Evolutionary conservation across 371 early-diverging fungal species (phyloP).

Genomic region (Mucor saturninus): DNA sequence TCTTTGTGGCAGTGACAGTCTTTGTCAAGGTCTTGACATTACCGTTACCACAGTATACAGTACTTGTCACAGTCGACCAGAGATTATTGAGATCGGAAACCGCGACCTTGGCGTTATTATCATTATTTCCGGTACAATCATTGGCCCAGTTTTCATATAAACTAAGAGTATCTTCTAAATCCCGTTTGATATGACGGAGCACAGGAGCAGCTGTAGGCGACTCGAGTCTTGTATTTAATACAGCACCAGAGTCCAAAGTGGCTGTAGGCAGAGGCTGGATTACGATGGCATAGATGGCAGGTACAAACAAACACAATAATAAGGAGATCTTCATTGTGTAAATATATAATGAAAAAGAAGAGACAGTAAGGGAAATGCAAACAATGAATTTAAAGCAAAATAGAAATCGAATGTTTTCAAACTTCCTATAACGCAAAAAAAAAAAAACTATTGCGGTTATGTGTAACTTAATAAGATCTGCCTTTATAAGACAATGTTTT

Average conservation of each 20-base stretch:
- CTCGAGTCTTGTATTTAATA: slow-evolving; percentile 2
- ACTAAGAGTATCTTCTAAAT: slow-evolving; percentile 31
- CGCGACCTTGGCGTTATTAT: slow-evolving; percentile 20
- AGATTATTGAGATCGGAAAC: slow-evolving; percentile 26
- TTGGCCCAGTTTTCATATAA: slow-evolving; percentile 35
- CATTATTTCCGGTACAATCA: slow-evolving; percentile 17
- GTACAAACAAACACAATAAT: slow-evolving; percentile 1
- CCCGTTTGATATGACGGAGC: slow-evolving; percentile 18
- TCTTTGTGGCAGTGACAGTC: slow-evolving; percentile 25
- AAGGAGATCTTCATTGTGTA: slow-evolving; percentile 13
- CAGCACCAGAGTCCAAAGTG: slow-evolving; percentile 8
- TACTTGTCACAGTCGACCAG: slow-evolving; percentile 34
- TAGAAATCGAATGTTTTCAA: slow-evolving; percentile 22
- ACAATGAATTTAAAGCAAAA: slow-evolving; percentile 9
- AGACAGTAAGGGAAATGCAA: background rate
- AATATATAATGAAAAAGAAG: background rate
- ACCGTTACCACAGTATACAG: slow-evolving; percentile 36
- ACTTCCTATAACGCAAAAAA: slow-evolving; percentile 14
- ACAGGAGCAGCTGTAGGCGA: slow-evolving; percentile 16
- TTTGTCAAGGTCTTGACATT: slow-evolving; percentile 30
- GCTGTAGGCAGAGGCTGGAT: slow-evolving; percentile 21
- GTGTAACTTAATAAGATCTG: too few species aligned
- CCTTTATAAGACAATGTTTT: too few species aligned
- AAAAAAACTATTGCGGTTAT: too few species aligned
- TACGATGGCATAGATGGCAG: slow-evolving; percentile 12